These are phyloP conservation scores for Leccinum variabile DNA, from an alignment of 1,284 basidiomycete genomes.

Conservation along the genomic window DNA sequence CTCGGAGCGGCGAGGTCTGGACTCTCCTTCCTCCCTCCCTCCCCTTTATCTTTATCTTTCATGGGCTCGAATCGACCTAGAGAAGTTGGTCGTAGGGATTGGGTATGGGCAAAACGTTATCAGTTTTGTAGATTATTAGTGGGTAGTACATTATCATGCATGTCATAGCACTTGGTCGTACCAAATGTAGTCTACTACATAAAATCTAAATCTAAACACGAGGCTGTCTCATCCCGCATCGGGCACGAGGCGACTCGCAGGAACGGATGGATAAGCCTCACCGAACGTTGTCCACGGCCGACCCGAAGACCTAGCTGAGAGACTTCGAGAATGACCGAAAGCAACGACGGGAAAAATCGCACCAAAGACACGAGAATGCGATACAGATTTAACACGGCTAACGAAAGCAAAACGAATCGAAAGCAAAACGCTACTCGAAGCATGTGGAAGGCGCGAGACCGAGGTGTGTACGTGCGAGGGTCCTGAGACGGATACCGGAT, in stretches of 20 bases:
- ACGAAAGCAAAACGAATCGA: background rate
- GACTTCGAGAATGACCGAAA: background rate
- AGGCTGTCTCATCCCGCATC: background rate
- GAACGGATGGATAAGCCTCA: background rate
- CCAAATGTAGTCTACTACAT: background rate
- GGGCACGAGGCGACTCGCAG: background rate
- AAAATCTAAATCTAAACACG: background rate
- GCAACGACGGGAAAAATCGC: background rate
- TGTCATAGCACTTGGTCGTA: background rate
- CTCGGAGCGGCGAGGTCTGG: background rate
- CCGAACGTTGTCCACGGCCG: background rate
- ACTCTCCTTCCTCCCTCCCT: background rate
- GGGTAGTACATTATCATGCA: background rate
- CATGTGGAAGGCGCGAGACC: background rate
- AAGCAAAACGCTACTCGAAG: background rate
- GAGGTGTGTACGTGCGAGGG: background rate
- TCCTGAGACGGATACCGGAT: background rate
- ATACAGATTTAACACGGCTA: background rate
- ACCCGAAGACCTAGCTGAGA: background rate
- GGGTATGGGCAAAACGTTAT: background rate
- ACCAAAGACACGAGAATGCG: background rate
- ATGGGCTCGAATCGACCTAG: background rate
- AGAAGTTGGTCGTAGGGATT: background rate
- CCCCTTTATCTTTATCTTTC: background rate
- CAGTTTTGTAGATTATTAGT: background rate